Percentiles rank a stretch among this genome's conserved stretches.
Conservation (phyloP, 805 yeast genomes). For the Isabelozyma pseudorhagii region DNA sequence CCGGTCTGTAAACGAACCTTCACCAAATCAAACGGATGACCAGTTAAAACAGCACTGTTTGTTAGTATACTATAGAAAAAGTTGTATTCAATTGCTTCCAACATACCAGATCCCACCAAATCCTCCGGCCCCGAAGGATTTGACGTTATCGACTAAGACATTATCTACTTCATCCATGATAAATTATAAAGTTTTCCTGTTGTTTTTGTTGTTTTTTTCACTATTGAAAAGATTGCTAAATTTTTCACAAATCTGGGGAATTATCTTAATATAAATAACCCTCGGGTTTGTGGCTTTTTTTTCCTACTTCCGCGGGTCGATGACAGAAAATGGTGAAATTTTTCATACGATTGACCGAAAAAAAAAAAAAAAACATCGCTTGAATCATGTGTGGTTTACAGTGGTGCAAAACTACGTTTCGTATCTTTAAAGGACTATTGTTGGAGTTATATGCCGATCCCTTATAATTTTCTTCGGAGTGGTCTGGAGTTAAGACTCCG, state of each 20-base stretch:
- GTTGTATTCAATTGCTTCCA: background rate
- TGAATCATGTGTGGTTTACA: no score
- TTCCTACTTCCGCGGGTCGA: background rate
- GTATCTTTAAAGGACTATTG: no score
- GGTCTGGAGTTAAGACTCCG: background rate
- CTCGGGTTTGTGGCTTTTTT: background rate
- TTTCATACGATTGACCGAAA: background rate
- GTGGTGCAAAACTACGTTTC: no score
- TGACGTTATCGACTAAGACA: constrained; percentile 68
- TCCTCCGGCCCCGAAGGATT: constrained; percentile 90
- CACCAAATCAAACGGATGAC: constrained; percentile 93
- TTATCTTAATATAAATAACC: background rate
- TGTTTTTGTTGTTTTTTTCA: no score
- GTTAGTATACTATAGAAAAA: constrained; percentile 6
- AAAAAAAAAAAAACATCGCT: no score
- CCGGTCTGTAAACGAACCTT: constrained; percentile 92
- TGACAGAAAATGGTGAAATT: background rate
- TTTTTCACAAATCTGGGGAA: background rate
- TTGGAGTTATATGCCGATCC: background rate
- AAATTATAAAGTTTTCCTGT: background rate
- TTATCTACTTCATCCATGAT: constrained; percentile 45
- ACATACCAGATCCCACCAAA: constrained; percentile 78
- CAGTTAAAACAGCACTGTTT: constrained; percentile 80
- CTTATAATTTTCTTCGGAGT: background rate
- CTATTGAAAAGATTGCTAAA: background rate